A percentile compares a stretch with the other conserved stretches of the same genome.
Evolutionary conservation across 768 basidiomycete genomes (phyloP).

Genomic region (Boletus reticuloceps): DNA sequence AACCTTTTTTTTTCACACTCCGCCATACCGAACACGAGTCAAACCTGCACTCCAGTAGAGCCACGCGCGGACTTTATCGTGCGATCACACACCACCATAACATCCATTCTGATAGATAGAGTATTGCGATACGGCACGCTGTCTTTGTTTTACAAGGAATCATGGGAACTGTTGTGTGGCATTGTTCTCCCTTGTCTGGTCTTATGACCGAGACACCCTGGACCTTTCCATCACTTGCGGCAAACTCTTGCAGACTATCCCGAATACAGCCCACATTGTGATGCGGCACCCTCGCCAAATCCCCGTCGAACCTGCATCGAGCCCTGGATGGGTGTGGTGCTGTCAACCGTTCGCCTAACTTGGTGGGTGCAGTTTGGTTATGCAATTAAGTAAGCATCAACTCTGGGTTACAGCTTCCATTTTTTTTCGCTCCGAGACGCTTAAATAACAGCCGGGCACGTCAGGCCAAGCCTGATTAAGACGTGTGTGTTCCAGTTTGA

Average conservation of each 20-base stretch:
- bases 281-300: constrained; percentile 9
- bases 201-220: constrained; percentile 11
- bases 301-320: constrained; percentile 24
- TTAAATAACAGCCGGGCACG: constrained; percentile 12
- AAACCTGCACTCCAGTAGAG: background rate
- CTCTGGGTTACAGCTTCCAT: constrained; percentile 25
- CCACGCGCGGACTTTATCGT: constrained; percentile 14
- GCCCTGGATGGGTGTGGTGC: constrained; percentile 16
- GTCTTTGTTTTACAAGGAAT: constrained; percentile 9
- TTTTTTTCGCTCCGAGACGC: constrained; percentile 27
- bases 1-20: constrained; percentile 17
- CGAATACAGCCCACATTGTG: constrained; percentile 11
- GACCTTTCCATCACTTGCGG: background rate
- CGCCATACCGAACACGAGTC: constrained; percentile 5
- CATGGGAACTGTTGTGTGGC: background rate
- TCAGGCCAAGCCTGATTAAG: constrained; percentile 5
- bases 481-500: constrained; percentile 9
- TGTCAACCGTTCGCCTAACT: constrained; percentile 18
- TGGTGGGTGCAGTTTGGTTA: constrained; percentile 4
- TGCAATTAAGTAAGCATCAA: constrained; percentile 22
- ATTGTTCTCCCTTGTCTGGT: constrained; percentile 7
- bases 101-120: constrained; percentile 8
- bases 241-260: constrained; percentile 5
- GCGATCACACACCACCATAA: constrained; percentile 2
- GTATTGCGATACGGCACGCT: constrained; percentile 2